Evolutionary conservation across 1,284 basidiomycete genomes (phyloP), one percentile per base, ranked within the genome.

Genomic region (Ustilago xerochloae): DNA sequence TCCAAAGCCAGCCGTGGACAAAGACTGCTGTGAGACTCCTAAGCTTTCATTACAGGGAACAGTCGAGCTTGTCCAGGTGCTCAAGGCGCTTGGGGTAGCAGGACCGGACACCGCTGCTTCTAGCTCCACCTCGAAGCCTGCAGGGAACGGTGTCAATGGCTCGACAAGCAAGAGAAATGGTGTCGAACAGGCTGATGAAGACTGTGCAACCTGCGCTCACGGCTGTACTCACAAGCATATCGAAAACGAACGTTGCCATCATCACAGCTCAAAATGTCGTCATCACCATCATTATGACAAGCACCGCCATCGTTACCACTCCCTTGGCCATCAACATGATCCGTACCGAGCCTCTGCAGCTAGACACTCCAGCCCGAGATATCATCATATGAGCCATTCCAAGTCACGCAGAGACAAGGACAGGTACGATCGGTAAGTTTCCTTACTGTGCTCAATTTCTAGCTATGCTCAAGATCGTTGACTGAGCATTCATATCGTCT

Each of bases 21-120:
- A 29, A 4, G 30, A 15, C 6, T 32, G 63, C 12, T 43, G 47
- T 15, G 52, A 66, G n/a, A 24, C 54, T 13, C 26, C 36, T 1
- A 61, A 57, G 24, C 46, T 67, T 0, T 53, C 65, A 9, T 15
- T 67, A 12, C 59, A 67, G 7, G 54, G 65, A 4, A 62, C 55
- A 8, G 45, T 58, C 10, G 65, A 67, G 46, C 29, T 67, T 8
- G 43, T 28, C 0, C 54, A 62, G n/a, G 47, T 62, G 16, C 18
- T 67, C 32, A 41, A 67, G n/a, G 65, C 55, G 30, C 59, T 67
- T 12, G 54, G 54, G 6, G 50, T 67, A 0, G 20, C 28, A 35
- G 20, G 24, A 6, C 39, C 15, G 10, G 29, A 32, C 30, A 28
- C 36, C 16, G 13, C 28, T 45, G 13, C 52, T 15, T 24, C 43